phyloP scores from a whole-genome alignment of 805 yeast genomes.

The Yarrowia deformans region DNA sequence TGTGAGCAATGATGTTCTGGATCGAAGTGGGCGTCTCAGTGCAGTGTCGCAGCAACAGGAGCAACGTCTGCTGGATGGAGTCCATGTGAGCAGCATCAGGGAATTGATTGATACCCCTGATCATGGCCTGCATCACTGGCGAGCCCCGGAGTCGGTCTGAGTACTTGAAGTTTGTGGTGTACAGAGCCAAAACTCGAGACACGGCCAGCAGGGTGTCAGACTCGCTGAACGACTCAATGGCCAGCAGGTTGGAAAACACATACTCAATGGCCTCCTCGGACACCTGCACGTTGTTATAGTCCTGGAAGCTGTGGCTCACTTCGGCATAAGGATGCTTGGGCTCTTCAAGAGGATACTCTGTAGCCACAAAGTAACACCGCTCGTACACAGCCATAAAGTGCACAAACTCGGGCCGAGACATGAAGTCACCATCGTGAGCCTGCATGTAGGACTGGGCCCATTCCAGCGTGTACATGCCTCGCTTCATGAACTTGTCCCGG shows the following conservation, averaged over 20 bases:
- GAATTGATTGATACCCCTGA: conserved; percentile 54
- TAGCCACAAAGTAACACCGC: conserved; percentile 16
- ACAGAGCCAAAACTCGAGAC: conserved; percentile 63
- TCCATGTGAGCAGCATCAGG: conserved; percentile 53
- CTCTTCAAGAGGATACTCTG: conserved; percentile 8
- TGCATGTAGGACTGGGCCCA: conserved; percentile 26
- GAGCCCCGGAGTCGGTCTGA: conserved; percentile 57
- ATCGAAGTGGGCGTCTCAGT: conserved; percentile 67
- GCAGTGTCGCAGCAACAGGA: conserved; percentile 68
- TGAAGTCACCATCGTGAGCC: conserved; percentile 13
- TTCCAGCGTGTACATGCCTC: conserved; percentile 24
- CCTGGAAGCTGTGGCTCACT: conserved; percentile 10
- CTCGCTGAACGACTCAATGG: conserved; percentile 4
- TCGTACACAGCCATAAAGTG: conserved; percentile 34
- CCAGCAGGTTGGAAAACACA: conserved; percentile 15
- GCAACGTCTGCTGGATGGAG: conserved; percentile 57
- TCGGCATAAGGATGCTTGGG: conserved; percentile 22
- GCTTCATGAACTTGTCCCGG: conserved; percentile 19
- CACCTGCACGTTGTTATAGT: conserved; percentile 8
- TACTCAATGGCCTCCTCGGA: conserved; percentile 27
- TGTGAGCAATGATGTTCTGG: conserved; percentile 58
- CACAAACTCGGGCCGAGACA: conserved; percentile 37
- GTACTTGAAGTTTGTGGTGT: conserved; percentile 56
- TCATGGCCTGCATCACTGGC: conserved; percentile 57
- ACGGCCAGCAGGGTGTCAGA: conserved; percentile 51